Evolutionary conservation across 768 basidiomycete species (phyloP).

Genomic region (Scleroderma citrinum): DNA sequence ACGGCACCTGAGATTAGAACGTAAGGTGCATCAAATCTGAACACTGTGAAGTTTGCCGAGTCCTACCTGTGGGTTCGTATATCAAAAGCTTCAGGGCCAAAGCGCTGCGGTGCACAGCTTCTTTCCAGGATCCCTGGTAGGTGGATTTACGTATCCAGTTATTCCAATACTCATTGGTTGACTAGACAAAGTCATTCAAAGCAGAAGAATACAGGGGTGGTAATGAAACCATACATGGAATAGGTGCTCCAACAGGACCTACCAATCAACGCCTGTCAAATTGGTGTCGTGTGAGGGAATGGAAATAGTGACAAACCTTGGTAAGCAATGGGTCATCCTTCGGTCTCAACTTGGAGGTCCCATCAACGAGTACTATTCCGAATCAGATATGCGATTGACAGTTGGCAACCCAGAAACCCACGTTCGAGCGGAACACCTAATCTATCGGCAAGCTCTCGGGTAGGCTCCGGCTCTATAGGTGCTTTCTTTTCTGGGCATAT

Average conservation of each 20-base stretch:
- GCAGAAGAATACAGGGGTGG: background rate
- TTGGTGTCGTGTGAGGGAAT: background rate
- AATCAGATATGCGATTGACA: slow-evolving; percentile 5
- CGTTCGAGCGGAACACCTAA: slow-evolving; percentile 43
- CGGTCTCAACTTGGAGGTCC: slow-evolving; percentile 40
- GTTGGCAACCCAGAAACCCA: slow-evolving; percentile 13
- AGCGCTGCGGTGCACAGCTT: slow-evolving; percentile 88
- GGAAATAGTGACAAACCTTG: slow-evolving; percentile 39
- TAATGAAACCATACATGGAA: slow-evolving; percentile 39
- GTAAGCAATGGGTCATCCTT: slow-evolving; percentile 72
- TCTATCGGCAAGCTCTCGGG: slow-evolving; percentile 36
- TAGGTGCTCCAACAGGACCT: slow-evolving; percentile 54
- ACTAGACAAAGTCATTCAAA: slow-evolving; percentile 29
- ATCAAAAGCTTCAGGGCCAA: slow-evolving; percentile 91
- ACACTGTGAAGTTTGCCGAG: too few species aligned
- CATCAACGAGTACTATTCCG: slow-evolving; percentile 35
- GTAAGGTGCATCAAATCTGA: background rate
- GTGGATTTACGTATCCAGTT: slow-evolving; percentile 85
- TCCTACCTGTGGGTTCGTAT: slow-evolving; percentile 81
- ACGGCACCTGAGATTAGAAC: slow-evolving; percentile 57
- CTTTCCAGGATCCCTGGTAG: slow-evolving; percentile 93
- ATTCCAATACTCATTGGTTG: slow-evolving; percentile 81
- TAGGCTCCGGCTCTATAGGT: slow-evolving; percentile 16
- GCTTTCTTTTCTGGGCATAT: slow-evolving; percentile 46
- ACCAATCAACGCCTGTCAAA: background rate